These are phyloP conservation scores for Aspergillus leporis DNA, from an alignment of 495 filamentous ascomycete genomes.

Conservation along the genomic window DNA sequence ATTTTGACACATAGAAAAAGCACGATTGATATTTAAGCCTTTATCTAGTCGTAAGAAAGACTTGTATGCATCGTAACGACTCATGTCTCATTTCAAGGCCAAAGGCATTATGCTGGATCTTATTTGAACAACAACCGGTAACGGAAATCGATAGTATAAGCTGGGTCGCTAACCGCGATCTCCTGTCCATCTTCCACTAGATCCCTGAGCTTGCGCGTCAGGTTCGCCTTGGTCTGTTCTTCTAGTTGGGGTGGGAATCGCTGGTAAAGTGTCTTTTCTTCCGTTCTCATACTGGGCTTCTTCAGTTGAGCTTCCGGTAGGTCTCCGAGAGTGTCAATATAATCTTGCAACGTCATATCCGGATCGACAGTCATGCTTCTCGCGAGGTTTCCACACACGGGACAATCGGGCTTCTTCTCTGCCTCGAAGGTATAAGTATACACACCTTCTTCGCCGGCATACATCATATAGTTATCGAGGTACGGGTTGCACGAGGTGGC, in stretches of 20 bases:
- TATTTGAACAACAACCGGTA: slow-evolving; percentile 56
- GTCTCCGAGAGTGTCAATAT: slow-evolving; percentile 81
- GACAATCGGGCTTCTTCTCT: slow-evolving; percentile 88
- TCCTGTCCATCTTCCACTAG: slow-evolving; percentile 67
- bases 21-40: slow-evolving; percentile 30
- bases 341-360: slow-evolving; percentile 73
- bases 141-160: slow-evolving; percentile 73
- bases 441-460: slow-evolving; percentile 89
- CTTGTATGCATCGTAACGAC: slow-evolving; percentile 19
- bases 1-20: slow-evolving; percentile 26
- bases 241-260: slow-evolving; percentile 78
- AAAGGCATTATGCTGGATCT: slow-evolving; percentile 7
- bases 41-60: slow-evolving; percentile 21
- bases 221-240: slow-evolving; percentile 76
- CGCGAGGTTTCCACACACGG: slow-evolving; percentile 85
- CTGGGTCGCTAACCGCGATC: slow-evolving; percentile 80
- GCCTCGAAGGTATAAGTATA: slow-evolving; percentile 98
- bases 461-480: slow-evolving; percentile 98
- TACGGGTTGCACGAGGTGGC: slow-evolving; percentile 76
- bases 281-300: slow-evolving; percentile 83
- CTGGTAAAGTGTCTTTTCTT: slow-evolving; percentile 85
- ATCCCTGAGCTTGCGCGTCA: slow-evolving; percentile 72
- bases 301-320: slow-evolving; percentile 84
- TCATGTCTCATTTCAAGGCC: slow-evolving; percentile 16
- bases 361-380: slow-evolving; percentile 70